Base-by-base conservation (phyloP, 2,329 filamentous ascomycete genomes). In the Pseudonectria buxi region DNA sequence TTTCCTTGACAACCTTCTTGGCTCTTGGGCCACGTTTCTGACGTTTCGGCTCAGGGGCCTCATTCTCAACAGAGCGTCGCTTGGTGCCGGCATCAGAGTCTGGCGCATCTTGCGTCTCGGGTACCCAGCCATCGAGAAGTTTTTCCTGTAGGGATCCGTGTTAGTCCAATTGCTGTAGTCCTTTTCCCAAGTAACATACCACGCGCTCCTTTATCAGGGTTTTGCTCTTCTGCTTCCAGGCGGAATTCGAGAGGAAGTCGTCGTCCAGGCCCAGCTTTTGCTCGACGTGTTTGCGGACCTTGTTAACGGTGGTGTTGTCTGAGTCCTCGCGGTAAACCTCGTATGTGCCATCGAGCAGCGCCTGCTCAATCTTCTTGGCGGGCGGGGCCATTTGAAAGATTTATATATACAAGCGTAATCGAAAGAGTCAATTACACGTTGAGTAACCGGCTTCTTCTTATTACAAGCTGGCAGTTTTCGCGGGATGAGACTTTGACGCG, bases 161-260 rank as follows among this genome's bases (percentile, higher is more conserved):
- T 40, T 13, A 40, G 18, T 22, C 18, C 9, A 6, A 9, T 22
- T 22, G 9, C 18, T 9, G 9, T 22, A 9, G 18, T 22, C n/a
- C n/a, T n/a, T 22, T 22, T 6, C 18, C 5, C 9, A 22, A 22
- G n/a, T 24, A 24, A 64, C 72, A 43, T 64, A 80, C 77, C n/a
- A 72, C 67, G 31, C 65, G 61, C 13, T 61, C 58, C 34, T 71
- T 71, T 43, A 81, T 77, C n/a, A 79, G 48, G 1, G 56, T 52
- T 49, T 80, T 81, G 54, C 75, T 80, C 45, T 64, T 69, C 4
- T 59, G 54, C 53, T 81, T 80, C 78, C 78, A 81, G 12, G 68
- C 57, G 0, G 44, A 57, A 2, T 51, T 44, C 11, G 61, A 59
- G 32, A 81, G 69, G 42, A 78, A 77, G 0, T 66, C 71, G 1